phyloP scores from a whole-genome alignment of 495 filamentous ascomycete genomes.

The Lepidopterella palustris region DNA sequence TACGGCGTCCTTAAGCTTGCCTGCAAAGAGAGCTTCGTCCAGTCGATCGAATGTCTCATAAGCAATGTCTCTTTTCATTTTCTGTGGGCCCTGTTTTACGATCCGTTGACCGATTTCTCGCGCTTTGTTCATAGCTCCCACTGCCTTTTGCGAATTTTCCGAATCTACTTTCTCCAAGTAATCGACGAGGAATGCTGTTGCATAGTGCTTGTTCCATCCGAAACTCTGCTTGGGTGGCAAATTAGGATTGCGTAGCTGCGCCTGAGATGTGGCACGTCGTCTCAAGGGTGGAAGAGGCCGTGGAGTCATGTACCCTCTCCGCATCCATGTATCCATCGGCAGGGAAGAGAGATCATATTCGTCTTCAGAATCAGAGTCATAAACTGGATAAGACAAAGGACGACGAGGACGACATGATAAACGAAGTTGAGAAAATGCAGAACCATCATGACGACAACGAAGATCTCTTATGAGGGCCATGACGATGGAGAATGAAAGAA shows the following conservation, averaged over 20 bases:
- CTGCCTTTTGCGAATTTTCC: slow-evolving; percentile 7
- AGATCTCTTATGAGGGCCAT: neutral
- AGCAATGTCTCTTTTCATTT: slow-evolving; percentile 3
- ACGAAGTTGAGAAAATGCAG: neutral
- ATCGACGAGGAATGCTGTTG: slow-evolving; percentile 23
- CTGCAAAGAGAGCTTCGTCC: slow-evolving; percentile 19
- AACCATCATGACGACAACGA: neutral
- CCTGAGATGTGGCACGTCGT: neutral
- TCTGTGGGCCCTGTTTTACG: neutral
- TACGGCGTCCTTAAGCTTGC: slow-evolving; percentile 19
- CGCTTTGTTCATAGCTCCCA: slow-evolving; percentile 4
- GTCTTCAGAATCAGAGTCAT: neutral
- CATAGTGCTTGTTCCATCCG: slow-evolving; percentile 26
- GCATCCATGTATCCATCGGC: neutral
- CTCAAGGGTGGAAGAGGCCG: too few relatives aligned
- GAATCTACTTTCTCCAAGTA: slow-evolving; percentile 7
- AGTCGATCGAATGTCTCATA: slow-evolving; percentile 14
- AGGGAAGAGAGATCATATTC: neutral
- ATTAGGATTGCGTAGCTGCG: slow-evolving; percentile 7
- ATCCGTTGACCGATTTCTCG: neutral
- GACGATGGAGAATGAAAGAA: neutral
- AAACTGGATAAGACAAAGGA: neutral
- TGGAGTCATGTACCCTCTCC: neutral
- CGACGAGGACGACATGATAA: neutral
- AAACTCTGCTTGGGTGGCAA: slow-evolving; percentile 13